Conservation (phyloP, 2,329 filamentous ascomycete species). For the Amesomyces nigricolor region DNA sequence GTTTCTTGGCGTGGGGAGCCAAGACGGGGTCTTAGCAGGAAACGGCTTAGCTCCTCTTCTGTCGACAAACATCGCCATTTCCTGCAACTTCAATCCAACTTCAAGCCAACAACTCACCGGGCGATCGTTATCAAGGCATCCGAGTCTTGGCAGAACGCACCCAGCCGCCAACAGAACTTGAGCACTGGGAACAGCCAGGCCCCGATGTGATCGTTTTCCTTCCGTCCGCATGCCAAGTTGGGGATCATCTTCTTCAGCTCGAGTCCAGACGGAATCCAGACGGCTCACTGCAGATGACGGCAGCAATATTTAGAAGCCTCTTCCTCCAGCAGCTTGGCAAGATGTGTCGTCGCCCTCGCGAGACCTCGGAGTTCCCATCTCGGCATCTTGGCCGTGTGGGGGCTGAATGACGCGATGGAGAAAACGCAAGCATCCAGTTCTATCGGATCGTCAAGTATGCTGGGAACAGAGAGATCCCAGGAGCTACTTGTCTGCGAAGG, state of each 20-base stretch:
- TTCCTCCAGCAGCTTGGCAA: constrained; percentile 6
- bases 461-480: too few relatives aligned
- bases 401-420: too few relatives aligned
- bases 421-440: too few relatives aligned
- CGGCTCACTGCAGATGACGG: not conserved
- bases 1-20: not conserved
- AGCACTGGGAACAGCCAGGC: not conserved
- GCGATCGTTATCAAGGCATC: not conserved
- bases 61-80: not conserved
- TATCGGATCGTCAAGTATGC: too few relatives aligned
- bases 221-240: constrained; percentile 5
- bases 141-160: not conserved
- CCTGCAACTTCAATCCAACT: not conserved
- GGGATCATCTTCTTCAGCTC: constrained; percentile 7
- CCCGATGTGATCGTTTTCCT: not conserved
- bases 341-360: not conserved
- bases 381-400: too few relatives aligned
- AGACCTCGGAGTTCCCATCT: too few relatives aligned
- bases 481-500: too few relatives aligned
- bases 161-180: not conserved
- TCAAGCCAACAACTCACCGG: not conserved
- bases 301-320: constrained; percentile 6
- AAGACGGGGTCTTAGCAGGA: constrained; percentile 12
- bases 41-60: not conserved
- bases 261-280: not conserved